These are phyloP conservation scores for Sugiyamaella marilandica DNA, from an alignment of 805 yeast species.

Conservation along the genomic window DNA sequence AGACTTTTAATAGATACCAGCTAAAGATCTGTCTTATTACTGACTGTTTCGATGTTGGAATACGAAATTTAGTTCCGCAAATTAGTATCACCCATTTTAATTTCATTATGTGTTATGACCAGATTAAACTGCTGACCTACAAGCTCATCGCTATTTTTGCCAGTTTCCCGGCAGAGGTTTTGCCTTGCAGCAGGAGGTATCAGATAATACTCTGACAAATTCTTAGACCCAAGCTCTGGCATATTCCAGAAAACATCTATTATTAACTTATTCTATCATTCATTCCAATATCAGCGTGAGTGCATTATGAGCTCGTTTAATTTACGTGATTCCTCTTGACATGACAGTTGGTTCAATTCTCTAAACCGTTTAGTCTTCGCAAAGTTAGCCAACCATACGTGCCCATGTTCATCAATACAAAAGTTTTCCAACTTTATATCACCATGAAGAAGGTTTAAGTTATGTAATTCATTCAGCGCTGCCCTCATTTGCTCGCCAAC, in stretches of 20 bases:
- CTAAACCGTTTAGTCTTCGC: constrained; percentile 20
- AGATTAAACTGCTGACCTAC: no score
- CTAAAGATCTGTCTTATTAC: no score
- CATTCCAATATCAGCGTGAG: no score
- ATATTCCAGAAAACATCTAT: neutral
- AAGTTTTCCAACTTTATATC: constrained; percentile 19
- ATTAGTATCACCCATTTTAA: no score
- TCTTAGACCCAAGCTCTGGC: neutral
- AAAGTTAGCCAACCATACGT: constrained; percentile 20
- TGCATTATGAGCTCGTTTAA: constrained; percentile 8
- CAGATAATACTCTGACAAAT: no score
- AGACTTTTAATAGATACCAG: no score
- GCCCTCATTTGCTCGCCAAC: constrained; percentile 14
- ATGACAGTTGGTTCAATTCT: constrained; percentile 19
- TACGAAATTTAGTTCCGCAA: no score
- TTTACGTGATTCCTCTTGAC: constrained; percentile 16
- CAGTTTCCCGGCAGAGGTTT: no score
- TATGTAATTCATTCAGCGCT: constrained; percentile 19
- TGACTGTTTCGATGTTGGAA: no score
- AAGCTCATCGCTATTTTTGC: no score
- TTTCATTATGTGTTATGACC: no score
- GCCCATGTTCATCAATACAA: constrained; percentile 16
- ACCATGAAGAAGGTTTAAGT: constrained; percentile 18
- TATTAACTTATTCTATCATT: neutral
- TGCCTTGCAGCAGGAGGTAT: no score